Evolutionary conservation across 495 filamentous ascomycete genomes (phyloP).

Genomic region (Trichoderma orchidacearum): DNA sequence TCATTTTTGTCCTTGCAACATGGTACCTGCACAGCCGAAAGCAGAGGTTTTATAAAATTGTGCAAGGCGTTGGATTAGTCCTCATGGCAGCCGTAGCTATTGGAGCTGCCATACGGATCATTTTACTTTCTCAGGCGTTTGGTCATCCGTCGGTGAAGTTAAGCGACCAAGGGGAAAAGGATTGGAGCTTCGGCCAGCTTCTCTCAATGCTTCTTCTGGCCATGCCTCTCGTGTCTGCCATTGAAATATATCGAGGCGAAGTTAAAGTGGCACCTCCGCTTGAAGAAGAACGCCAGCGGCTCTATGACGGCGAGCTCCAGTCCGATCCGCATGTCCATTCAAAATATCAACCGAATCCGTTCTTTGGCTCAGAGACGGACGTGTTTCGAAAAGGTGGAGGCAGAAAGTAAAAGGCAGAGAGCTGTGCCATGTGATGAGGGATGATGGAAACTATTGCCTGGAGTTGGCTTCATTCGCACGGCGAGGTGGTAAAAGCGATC

Average conservation of each 20-base stretch:
- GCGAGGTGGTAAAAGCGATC: no score
- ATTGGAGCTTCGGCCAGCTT: constrained; percentile 45
- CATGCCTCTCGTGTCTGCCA: constrained; percentile 35
- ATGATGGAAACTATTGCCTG: no score
- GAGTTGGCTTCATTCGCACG: no score
- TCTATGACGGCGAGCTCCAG: constrained; percentile 11
- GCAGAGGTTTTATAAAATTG: constrained; percentile 27
- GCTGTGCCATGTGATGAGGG: no score
- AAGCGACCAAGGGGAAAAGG: constrained; percentile 32
- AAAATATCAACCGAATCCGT: constrained; percentile 23
- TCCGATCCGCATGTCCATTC: neutral
- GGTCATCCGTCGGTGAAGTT: constrained; percentile 25
- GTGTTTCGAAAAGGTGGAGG: constrained; percentile 12
- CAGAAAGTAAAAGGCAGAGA: neutral
- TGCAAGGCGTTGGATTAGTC: constrained; percentile 31
- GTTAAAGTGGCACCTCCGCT: constrained; percentile 23
- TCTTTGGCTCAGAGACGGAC: constrained; percentile 16
- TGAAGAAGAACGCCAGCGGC: constrained; percentile 11
- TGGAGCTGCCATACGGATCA: constrained; percentile 34
- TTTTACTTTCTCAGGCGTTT: constrained; percentile 39
- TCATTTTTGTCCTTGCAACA: constrained; percentile 35
- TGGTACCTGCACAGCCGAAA: constrained; percentile 40
- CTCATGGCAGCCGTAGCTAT: constrained; percentile 34
- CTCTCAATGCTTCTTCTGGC: constrained; percentile 37
- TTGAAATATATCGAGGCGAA: constrained; percentile 43